Conservation (phyloP, 768 basidiomycete species). For the Holtermannia corniformis region DNA sequence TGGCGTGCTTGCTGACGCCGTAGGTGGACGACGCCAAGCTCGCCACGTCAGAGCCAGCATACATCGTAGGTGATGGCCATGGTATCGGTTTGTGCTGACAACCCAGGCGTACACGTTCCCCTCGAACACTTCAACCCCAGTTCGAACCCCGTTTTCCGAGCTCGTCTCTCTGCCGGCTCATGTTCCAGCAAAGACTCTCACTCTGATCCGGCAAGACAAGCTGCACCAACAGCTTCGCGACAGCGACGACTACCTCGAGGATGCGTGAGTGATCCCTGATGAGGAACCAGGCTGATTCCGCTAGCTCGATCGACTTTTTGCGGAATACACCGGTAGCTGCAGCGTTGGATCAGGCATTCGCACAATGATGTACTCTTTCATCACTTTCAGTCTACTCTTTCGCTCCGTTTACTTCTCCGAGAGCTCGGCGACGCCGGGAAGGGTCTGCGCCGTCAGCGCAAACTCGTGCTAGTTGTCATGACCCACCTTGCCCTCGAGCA, state of each 20-base stretch:
- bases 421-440: constrained; percentile 85
- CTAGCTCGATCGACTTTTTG: neutral
- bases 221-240: neutral
- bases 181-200: neutral
- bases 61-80: constrained; percentile 6
- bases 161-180: neutral
- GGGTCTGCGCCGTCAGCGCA: constrained; percentile 45
- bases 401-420: constrained; percentile 57
- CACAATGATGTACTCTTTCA: neutral
- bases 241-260: neutral
- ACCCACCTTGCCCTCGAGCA: constrained; percentile 91
- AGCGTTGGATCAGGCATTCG: neutral
- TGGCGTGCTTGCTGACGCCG: neutral
- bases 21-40: constrained; percentile 12
- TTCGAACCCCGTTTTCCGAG: neutral
- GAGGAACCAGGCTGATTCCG: neutral
- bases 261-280: neutral
- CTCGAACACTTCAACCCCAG: neutral
- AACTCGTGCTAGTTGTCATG: neutral
- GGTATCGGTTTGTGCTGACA: neutral
- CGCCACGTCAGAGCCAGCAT: constrained; percentile 8
- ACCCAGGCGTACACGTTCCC: neutral
- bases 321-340: neutral
- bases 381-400: neutral
- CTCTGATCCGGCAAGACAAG: neutral